Evolutionary conservation across 2,329 filamentous ascomycete genomes (phyloP), one percentile per base, ranked within the genome.

Genomic region (Rutstroemia sp.): DNA sequence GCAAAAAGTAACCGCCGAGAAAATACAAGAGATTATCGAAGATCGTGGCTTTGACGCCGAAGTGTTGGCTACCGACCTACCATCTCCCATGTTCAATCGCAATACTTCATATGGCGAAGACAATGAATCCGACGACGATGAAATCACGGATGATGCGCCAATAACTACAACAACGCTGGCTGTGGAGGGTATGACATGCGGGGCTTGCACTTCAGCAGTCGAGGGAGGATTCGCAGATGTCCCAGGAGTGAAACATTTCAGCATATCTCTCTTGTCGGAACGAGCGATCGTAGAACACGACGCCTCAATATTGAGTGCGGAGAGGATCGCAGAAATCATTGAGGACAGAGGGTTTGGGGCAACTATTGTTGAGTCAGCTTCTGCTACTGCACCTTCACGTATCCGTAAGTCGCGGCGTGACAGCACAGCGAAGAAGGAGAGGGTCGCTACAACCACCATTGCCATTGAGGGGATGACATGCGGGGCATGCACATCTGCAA

Each of bases 391-490:
- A 45, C 63, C 71, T 51, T 57, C 58, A 4, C 61, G 65, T n/a
- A 65, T 64, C 54, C 65, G 70, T 59, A 69, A 69, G 57, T 49
- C 60, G 60, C 59, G 62, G 62, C 65, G 61, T 50, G 66, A 69
- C 60, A 65, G 61, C 48, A 51, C 58, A 9, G 50, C 41, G 19
- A 61, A 38, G 39, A 64, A 58, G 50, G 60, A 71, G 63, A 73
- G 74, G 51, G 66, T 81, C 4, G 78, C 86, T 56, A 89, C 83
- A 0, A 96, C 92, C 0, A 97, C 92, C 0, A 79, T 99, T 18
- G 85, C 88, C 4, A 89, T 99, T 54, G 90, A 94, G 63, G 94
- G 94, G 51, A 99, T 99, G 94, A 99, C 94, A 1, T 97, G 94
- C 69, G 92, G 92, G 21, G 90, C 94, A 44, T 99, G 94, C 72